These are phyloP conservation scores for Mediolabrus comicus DNA, from an alignment of 108 stramenopile genomes.

Conservation along the genomic window DNA sequence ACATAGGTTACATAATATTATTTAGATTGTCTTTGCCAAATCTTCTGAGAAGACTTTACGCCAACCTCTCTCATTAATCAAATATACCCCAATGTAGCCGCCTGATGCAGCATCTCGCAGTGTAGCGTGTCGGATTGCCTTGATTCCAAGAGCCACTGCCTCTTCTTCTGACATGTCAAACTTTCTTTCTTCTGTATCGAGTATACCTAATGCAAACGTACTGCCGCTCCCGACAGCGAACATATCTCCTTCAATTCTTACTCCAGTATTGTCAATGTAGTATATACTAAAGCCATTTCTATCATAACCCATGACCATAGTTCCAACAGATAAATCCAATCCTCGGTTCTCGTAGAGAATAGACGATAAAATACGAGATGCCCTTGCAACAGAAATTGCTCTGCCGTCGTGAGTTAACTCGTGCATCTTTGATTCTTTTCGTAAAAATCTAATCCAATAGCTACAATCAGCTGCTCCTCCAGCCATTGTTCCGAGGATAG, in stretches of 20 bases:
- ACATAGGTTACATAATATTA: too few relatives aligned
- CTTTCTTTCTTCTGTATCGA: slow-evolving; percentile 63
- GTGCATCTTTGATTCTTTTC: slow-evolving; percentile 64
- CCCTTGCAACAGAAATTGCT: slow-evolving; percentile 76
- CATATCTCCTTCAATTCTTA: slow-evolving; percentile 78
- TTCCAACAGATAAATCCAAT: slow-evolving; percentile 72
- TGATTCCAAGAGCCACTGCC: slow-evolving; percentile 80
- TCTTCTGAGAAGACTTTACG: slow-evolving; percentile 80
- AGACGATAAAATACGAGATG: slow-evolving; percentile 67
- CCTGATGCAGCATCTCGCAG: slow-evolving; percentile 85
- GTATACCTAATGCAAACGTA: slow-evolving; percentile 86
- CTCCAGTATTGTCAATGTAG: slow-evolving; percentile 83
- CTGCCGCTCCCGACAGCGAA: slow-evolving; percentile 86
- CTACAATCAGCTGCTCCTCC: slow-evolving; percentile 89
- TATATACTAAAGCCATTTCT: slow-evolving; percentile 72
- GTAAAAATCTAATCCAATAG: slow-evolving; percentile 78
- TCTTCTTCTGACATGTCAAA: slow-evolving; percentile 73
- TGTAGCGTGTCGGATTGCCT: slow-evolving; percentile 88
- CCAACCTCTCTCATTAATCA: slow-evolving; percentile 78
- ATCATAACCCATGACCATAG: slow-evolving; percentile 86
- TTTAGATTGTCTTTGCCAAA: slow-evolving; percentile 62
- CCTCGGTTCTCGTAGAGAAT: slow-evolving; percentile 60
- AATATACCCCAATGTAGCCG: slow-evolving; percentile 85
- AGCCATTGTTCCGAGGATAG: slow-evolving; percentile 88
- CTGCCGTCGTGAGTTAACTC: slow-evolving; percentile 56